Evolutionary conservation across 208 protist species (phyloP).

Genomic region (Leishmania gerbilli): DNA sequence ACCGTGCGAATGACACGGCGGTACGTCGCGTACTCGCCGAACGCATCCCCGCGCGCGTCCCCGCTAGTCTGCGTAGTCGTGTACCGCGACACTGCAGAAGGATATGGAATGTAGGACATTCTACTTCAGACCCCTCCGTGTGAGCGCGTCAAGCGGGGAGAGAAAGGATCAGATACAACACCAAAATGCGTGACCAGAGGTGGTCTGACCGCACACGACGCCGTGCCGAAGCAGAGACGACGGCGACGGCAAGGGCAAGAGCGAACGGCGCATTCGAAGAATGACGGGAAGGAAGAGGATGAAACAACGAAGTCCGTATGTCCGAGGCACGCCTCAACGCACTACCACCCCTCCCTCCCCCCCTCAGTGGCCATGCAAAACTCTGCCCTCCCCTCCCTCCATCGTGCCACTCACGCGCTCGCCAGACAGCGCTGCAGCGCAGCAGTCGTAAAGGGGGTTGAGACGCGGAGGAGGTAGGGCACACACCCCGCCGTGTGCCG

Average conservation of each 20-base stretch:
- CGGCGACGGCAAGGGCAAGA: neutral
- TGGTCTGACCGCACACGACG: neutral
- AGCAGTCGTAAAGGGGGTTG: neutral
- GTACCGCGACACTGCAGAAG: neutral
- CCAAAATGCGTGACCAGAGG: neutral
- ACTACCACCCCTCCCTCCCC: neutral
- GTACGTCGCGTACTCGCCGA: slow-evolving; percentile 33
- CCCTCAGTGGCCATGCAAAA: neutral
- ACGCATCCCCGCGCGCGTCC: slow-evolving; percentile 10
- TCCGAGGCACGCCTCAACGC: neutral
- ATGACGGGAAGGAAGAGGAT: neutral
- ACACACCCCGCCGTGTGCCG: neutral
- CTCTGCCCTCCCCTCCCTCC: neutral
- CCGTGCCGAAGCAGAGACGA: neutral
- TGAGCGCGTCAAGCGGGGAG: neutral
- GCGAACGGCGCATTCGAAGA: neutral
- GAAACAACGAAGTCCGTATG: neutral
- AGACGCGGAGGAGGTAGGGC: neutral
- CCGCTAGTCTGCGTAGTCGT: too few species aligned
- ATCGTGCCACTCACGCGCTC: neutral
- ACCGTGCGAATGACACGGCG: slow-evolving; percentile 43
- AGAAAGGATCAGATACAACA: neutral
- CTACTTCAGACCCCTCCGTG: neutral
- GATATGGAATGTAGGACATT: slow-evolving; percentile 28
- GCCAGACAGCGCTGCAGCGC: neutral